Base-by-base conservation (phyloP, 176 grass and related monocot species). In the Bothriochloa decipiens region DNA sequence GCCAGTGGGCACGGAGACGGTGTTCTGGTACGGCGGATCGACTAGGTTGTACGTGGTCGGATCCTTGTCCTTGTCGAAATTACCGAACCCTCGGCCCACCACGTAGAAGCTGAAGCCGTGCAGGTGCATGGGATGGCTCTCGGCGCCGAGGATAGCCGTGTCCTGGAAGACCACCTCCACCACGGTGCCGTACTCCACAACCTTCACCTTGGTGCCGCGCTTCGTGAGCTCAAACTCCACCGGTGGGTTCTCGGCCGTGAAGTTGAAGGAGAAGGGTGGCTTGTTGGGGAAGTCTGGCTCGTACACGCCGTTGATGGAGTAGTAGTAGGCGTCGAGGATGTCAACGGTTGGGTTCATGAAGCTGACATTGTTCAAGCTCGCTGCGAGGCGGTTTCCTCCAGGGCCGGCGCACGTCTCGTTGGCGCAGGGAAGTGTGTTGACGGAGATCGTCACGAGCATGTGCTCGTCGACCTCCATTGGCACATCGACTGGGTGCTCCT, bases 51-150 rank as follows among this genome's bases (percentile, higher is more conserved):
- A 94, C 6, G 3, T 35, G 0, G 67, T 14, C 0, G 89, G 84
- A 2, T 94, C 92, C 8, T 71, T 89, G 20, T 2, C 20, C 0
- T 73, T 33, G 41, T 94, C 85, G 13, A 87, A 91, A 73, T 89
- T 89, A 39, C 89, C 92, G 2, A 85, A 52, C 3, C 92, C 92
- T 72, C 33, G 66, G 1, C 89, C 92, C 0, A 94, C 77, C 0
- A 89, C 92, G 26, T 82, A 91, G 87, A 91, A 94, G 72, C 91
- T 89, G 72, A 65, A 89, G 29, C 92, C 92, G 17, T 94, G 92
- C 8, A 94, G 73, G 70, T 94, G 92, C 65, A 94, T 79, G 0
- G 92, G 92, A 81, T 94, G 92, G 87, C 87, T 91, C 86, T 89
- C 92, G 0, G 74, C 78, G 36, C 92, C 92, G 23, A 84, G 81